Percentiles rank a stretch among this genome's conserved stretches.
These are phyloP conservation scores for Chalciporus chontae DNA, from an alignment of 768 basidiomycete species.

Conservation along the genomic window DNA sequence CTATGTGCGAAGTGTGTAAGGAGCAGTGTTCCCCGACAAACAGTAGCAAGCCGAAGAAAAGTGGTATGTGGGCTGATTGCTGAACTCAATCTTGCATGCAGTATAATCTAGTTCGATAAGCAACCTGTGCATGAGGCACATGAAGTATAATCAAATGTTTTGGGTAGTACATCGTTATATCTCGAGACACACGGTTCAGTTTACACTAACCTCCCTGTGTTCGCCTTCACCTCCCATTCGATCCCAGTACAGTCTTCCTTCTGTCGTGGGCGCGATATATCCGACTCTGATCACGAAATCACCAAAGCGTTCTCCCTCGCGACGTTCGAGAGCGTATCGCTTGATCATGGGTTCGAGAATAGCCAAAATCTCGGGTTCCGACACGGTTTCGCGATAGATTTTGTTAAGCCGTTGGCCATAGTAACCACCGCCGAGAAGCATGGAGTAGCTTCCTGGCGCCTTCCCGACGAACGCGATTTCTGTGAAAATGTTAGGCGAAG, in stretches of 20 bases:
- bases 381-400: slow-evolving; percentile 88
- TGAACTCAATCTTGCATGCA: too few relatives aligned
- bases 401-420: slow-evolving; percentile 94
- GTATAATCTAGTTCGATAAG: too few relatives aligned
- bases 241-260: slow-evolving; percentile 87
- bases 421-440: slow-evolving; percentile 96
- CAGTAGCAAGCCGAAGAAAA: too few relatives aligned
- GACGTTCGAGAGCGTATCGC: slow-evolving; percentile 82
- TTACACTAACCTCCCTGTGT: slow-evolving; percentile 34
- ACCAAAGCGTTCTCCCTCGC: slow-evolving; percentile 88
- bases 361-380: slow-evolving; percentile 87
- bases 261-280: slow-evolving; percentile 81
- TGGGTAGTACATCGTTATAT: background rate
- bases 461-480: slow-evolving; percentile 98
- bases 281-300: slow-evolving; percentile 93
- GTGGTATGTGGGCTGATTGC: too few relatives aligned
- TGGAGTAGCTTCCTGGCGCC: slow-evolving; percentile 86
- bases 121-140: too few relatives aligned
- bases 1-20: too few relatives aligned
- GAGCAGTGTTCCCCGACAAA: too few relatives aligned
- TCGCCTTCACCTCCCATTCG: slow-evolving; percentile 75
- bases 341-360: slow-evolving; percentile 94
- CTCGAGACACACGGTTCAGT: slow-evolving; percentile 2
- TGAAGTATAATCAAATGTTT: background rate
- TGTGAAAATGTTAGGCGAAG: slow-evolving; percentile 24